phyloP scores from a whole-genome alignment of 169 alveolate genomes.

The Eimeria sp. region DNA sequence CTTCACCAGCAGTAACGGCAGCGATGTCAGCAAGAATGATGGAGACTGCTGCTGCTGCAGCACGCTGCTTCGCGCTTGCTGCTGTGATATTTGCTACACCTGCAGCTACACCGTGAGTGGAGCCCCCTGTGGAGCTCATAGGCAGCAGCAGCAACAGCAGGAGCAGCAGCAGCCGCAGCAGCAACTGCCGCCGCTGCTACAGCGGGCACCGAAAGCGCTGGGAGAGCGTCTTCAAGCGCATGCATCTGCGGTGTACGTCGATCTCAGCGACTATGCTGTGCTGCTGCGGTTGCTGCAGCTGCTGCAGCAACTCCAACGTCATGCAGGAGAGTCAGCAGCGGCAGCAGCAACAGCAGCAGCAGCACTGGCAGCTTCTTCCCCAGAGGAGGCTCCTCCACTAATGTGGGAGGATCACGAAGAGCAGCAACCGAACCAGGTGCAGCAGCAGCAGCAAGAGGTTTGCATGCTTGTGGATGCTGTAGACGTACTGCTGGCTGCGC shows the following conservation, averaged over 20 bases:
- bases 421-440: slow-evolving; percentile 29
- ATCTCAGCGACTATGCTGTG: slow-evolving; percentile 33
- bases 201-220: neutral
- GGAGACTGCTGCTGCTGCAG: slow-evolving; percentile 66
- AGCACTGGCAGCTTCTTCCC: neutral
- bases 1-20: slow-evolving; percentile 68
- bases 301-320: slow-evolving; percentile 32
- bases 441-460: slow-evolving; percentile 44
- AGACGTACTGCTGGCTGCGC: slow-evolving; percentile 38
- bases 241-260: slow-evolving; percentile 65
- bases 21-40: neutral
- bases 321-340: slow-evolving; percentile 51
- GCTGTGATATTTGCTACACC: slow-evolving; percentile 28
- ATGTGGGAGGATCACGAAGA: neutral
- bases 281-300: slow-evolving; percentile 63
- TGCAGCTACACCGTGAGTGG: slow-evolving; percentile 11
- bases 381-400: neutral
- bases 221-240: neutral
- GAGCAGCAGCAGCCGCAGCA: slow-evolving; percentile 20
- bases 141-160: slow-evolving; percentile 29
- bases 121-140: slow-evolving; percentile 44
- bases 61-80: slow-evolving; percentile 50
- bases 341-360: slow-evolving; percentile 53
- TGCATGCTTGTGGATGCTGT: slow-evolving; percentile 11
- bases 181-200: neutral